Evolutionary conservation across 2,329 filamentous ascomycete genomes (phyloP).

Genomic region (Alternaria triticimaculans): DNA sequence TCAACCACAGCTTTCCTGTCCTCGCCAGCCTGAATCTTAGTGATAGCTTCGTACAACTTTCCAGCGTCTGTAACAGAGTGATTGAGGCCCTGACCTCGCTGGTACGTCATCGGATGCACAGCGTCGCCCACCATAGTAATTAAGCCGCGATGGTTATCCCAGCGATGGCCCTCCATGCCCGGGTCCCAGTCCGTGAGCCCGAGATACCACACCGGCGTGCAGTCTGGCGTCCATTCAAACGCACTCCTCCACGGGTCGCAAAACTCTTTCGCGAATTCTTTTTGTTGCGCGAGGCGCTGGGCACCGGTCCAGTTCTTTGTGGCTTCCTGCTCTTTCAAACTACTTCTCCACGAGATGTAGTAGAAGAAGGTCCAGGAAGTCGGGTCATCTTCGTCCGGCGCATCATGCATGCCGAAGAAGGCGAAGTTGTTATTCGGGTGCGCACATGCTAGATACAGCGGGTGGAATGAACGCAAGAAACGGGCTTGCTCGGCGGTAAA

Average conservation of each 20-base stretch:
- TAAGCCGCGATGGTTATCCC: slow-evolving; percentile 44
- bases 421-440: slow-evolving; percentile 55
- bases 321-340: slow-evolving; percentile 51
- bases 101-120: slow-evolving; percentile 52
- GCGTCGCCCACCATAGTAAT: slow-evolving; percentile 51
- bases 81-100: slow-evolving; percentile 59
- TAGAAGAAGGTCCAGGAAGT: slow-evolving; percentile 56
- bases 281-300: slow-evolving; percentile 50
- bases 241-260: slow-evolving; percentile 55
- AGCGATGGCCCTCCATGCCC: slow-evolving; percentile 32
- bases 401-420: slow-evolving; percentile 57
- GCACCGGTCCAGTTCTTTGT: slow-evolving; percentile 45
- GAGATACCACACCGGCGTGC: slow-evolving; percentile 42
- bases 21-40: slow-evolving; percentile 29
- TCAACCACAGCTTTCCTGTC: slow-evolving; percentile 40
- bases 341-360: slow-evolving; percentile 56
- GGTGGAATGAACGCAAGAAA: slow-evolving; percentile 54
- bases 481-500: slow-evolving; percentile 54
- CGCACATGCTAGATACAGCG: slow-evolving; percentile 52
- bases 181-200: slow-evolving; percentile 49
- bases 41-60: slow-evolving; percentile 46
- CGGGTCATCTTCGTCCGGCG: slow-evolving; percentile 45
- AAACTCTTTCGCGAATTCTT: slow-evolving; percentile 49
- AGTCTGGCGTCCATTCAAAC: slow-evolving; percentile 44
- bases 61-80: slow-evolving; percentile 55